Evolutionary conservation across 257 asterid genomes (phyloP).

Genomic region (Anisodus tanguticus): DNA sequence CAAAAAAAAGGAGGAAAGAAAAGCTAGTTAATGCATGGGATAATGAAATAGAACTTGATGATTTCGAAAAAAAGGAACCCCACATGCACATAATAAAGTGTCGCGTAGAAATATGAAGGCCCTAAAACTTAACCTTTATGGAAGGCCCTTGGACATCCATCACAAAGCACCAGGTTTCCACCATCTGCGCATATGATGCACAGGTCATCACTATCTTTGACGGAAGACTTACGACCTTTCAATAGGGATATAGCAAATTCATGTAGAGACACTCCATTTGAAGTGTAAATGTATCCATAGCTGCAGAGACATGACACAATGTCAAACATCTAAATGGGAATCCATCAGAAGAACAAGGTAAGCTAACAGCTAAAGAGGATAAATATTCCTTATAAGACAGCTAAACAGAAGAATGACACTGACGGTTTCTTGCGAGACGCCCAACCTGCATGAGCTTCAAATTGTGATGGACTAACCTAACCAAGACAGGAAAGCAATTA

Average conservation of each 20-base stretch:
- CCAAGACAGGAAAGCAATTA: constrained; percentile 38
- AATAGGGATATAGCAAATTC: constrained; percentile 80
- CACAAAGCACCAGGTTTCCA: constrained; percentile 96
- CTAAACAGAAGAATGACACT: constrained; percentile 43
- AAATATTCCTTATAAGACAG: background rate
- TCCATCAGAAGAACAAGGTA: constrained; percentile 5
- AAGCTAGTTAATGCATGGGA: background rate
- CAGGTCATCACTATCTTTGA: constrained; percentile 80
- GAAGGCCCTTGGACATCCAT: constrained; percentile 98
- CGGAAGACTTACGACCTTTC: constrained; percentile 72
- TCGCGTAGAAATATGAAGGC: constrained; percentile 1
- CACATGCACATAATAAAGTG: constrained; percentile 18
- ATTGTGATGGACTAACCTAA: constrained; percentile 95
- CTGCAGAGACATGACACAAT: constrained; percentile 14
- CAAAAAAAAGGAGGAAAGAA: background rate
- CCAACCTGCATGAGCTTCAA: constrained; percentile 99
- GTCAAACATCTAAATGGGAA: constrained; percentile 1
- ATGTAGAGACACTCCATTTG: constrained; percentile 96
- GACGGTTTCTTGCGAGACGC: constrained; percentile 96
- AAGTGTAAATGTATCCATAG: constrained; percentile 61
- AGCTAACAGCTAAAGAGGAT: constrained; percentile 34
- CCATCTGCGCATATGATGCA: constrained; percentile 99
- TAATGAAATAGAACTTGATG: background rate
- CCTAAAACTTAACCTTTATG: constrained; percentile 75
- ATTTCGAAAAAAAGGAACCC: background rate